A percentile compares a stretch with the other conserved stretches of the same genome.
These are phyloP conservation scores for Grosmannia huntii DNA, from an alignment of 2,329 filamentous ascomycete genomes.

Conservation along the genomic window DNA sequence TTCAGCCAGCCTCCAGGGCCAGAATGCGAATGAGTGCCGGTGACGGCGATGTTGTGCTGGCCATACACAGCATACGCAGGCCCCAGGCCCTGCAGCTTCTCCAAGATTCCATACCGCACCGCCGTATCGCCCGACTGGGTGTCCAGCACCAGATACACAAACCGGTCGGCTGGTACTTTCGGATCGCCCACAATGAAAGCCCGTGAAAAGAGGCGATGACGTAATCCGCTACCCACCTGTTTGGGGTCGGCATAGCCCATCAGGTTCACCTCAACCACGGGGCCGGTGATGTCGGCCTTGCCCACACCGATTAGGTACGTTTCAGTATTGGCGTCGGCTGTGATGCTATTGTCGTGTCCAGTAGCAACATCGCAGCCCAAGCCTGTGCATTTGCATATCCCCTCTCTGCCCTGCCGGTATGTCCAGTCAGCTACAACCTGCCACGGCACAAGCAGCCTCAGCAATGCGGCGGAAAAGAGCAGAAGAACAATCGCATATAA, in stretches of 20 bases:
- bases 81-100: slow-evolving; percentile 55
- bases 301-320: slow-evolving; percentile 38
- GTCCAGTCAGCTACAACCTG: neutral
- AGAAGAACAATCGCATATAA: neutral
- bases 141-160: slow-evolving; percentile 81
- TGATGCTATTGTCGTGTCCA: neutral
- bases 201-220: slow-evolving; percentile 74
- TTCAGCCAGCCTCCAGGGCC: slow-evolving; percentile 88
- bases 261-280: slow-evolving; percentile 78
- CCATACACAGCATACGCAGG: slow-evolving; percentile 61
- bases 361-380: neutral
- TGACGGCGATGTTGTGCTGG: slow-evolving; percentile 73
- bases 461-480: neutral
- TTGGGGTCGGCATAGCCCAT: slow-evolving; percentile 75
- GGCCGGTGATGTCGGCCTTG: slow-evolving; percentile 47
- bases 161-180: slow-evolving; percentile 51
- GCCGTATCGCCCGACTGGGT: slow-evolving; percentile 78
- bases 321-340: slow-evolving; percentile 18
- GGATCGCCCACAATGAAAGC: slow-evolving; percentile 73
- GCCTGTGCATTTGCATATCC: neutral
- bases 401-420: neutral
- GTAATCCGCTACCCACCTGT: slow-evolving; percentile 71
- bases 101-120: slow-evolving; percentile 68
- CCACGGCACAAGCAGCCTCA: neutral
- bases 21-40: slow-evolving; percentile 81